Evolutionary conservation across 176 grass and related monocot genomes (phyloP).

Genomic region (Aegilops speltoides): DNA sequence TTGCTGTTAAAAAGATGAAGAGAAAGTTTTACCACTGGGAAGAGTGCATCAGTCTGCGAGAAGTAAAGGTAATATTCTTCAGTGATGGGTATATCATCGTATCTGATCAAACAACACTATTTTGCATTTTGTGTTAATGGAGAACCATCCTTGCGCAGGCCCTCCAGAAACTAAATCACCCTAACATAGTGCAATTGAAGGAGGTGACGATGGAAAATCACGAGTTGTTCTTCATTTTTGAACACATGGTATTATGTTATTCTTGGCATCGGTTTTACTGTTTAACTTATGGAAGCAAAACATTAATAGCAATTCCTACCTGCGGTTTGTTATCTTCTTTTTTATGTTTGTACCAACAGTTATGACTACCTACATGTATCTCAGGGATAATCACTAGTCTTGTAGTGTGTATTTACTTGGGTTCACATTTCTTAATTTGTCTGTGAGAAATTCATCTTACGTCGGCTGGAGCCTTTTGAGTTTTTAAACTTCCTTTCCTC

Average conservation of each 20-base stretch:
- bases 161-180: slow-evolving; percentile 72
- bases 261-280: background rate
- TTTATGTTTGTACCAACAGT: background rate
- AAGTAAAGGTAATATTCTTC: slow-evolving; percentile 70
- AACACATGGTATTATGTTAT: slow-evolving; percentile 62
- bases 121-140: slow-evolving; percentile 6
- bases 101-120: background rate
- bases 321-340: background rate
- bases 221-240: slow-evolving; percentile 93
- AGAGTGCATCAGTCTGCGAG: slow-evolving; percentile 74
- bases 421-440: background rate
- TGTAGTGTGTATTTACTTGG: background rate
- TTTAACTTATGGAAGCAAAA: slow-evolving; percentile 2
- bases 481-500: background rate
- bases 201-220: slow-evolving; percentile 85
- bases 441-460: background rate
- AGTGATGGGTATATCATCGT: background rate
- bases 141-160: slow-evolving; percentile 53
- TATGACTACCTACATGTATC: background rate
- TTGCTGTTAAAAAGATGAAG: slow-evolving; percentile 98
- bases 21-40: slow-evolving; percentile 84
- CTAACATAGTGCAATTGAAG: slow-evolving; percentile 82
- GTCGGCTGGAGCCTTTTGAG: background rate
- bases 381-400: background rate
- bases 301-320: background rate